phyloP scores from a whole-genome alignment of 768 basidiomycete species.

The Saitozyma sp. region DNA sequence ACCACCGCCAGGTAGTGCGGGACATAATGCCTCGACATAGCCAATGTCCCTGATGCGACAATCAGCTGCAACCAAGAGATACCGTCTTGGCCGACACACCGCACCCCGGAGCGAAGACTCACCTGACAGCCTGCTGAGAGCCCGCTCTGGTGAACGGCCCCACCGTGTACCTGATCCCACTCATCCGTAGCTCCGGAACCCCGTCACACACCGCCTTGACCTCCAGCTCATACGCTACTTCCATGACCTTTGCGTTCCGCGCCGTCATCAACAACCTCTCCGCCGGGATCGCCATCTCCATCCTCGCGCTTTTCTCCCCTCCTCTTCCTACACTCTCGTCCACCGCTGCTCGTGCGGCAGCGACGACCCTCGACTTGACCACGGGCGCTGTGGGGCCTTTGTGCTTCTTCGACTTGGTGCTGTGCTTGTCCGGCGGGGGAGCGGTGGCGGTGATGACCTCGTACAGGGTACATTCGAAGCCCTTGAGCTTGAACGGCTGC shows the following conservation, averaged over 20 bases:
- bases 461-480: constrained; percentile 76
- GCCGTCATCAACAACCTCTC: constrained; percentile 78
- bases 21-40: constrained; percentile 32
- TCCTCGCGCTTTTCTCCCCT: constrained; percentile 69
- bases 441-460: constrained; percentile 77
- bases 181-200: constrained; percentile 51
- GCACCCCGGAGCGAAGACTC: constrained; percentile 15
- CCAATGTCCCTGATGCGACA: constrained; percentile 35
- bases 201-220: constrained; percentile 77
- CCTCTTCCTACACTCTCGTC: constrained; percentile 70
- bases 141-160: constrained; percentile 34
- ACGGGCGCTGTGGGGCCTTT: constrained; percentile 59
- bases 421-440: constrained; percentile 53
- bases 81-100: background rate
- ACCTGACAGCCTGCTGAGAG: constrained; percentile 44
- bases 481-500: constrained; percentile 71
- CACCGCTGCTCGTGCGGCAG: constrained; percentile 55
- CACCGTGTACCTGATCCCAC: constrained; percentile 38
- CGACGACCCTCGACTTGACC: constrained; percentile 63
- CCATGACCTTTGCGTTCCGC: constrained; percentile 66
- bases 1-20: constrained; percentile 1
- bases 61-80: constrained; percentile 2
- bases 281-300: constrained; percentile 58
- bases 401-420: constrained; percentile 38
- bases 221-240: constrained; percentile 74